These are phyloP conservation scores for Sclerotinia spermophila DNA, from an alignment of 2,329 filamentous ascomycete genomes.

Conservation along the genomic window DNA sequence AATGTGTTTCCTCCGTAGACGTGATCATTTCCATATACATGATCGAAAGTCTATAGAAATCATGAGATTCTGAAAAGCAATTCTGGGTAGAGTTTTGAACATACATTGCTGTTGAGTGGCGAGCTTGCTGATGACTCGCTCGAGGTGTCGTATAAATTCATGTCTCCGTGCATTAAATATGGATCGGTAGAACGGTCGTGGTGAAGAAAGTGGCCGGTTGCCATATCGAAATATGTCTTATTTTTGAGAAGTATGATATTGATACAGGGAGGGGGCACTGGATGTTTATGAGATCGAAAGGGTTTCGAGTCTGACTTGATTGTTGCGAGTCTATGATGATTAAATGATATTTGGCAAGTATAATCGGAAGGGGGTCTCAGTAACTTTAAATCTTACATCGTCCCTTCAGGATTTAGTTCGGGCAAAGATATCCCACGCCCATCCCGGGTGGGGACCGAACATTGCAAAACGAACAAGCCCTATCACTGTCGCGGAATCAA, in stretches of 20 bases:
- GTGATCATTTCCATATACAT: slow-evolving; percentile 26
- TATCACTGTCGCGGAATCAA: slow-evolving; percentile 20
- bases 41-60: slow-evolving; percentile 20
- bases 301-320: not conserved
- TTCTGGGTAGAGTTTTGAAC: slow-evolving; percentile 9
- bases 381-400: slow-evolving; percentile 17
- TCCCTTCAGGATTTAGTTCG: not conserved
- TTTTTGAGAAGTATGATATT: not conserved
- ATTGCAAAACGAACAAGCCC: slow-evolving; percentile 15
- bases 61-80: slow-evolving; percentile 18
- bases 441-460: slow-evolving; percentile 11
- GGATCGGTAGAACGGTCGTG: slow-evolving; percentile 26
- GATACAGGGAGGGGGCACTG: not conserved
- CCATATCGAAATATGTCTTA: slow-evolving; percentile 24
- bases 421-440: slow-evolving; percentile 15
- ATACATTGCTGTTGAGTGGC: slow-evolving; percentile 34
- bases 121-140: slow-evolving; percentile 37
- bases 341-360: not conserved
- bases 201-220: slow-evolving; percentile 26
- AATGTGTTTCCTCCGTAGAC: slow-evolving; percentile 30
- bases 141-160: slow-evolving; percentile 35
- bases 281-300: not conserved
- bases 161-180: slow-evolving; percentile 28
- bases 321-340: not conserved
- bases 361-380: not conserved